Evolutionary conservation across 1,284 basidiomycete genomes (phyloP), one percentile per base, ranked within the genome.

Genomic region (Cryptococcus sp.): DNA sequence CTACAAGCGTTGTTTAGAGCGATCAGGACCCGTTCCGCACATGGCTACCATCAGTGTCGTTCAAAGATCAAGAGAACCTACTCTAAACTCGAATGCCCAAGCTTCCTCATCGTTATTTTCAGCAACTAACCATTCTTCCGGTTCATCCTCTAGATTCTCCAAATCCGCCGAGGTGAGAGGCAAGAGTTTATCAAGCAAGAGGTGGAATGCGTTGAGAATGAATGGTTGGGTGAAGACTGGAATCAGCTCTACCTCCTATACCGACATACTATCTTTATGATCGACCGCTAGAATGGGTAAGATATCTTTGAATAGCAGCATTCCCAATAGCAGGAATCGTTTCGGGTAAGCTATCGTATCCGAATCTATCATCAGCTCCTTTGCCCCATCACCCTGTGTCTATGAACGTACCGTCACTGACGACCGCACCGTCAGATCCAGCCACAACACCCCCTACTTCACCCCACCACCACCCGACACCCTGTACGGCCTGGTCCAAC

Each of bases 31-130:
- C 91, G 81, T 74, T 93, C 91, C 34, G 86, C 87, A 60, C 91
- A 93, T 2, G 89, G 85, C 90, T 72, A 34, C 51, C 50, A 59
- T 42, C 11, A 50, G 48, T 19, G 46, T 28, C 18, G 13, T 9
- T 23, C 21, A n/a, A 42, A 3, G 19, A 25, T 41, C 39, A 19
- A 21, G 24, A 3, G 48, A 2, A 73, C 85, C 49, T 62, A 91
- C 90, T 52, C 91, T 79, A 53, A 92, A 83, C 63, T 91, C 87
- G 63, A 82, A 93, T 54, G 89, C 85, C 91, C 91, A 94, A 25
- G 90, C 88, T 54, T 85, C 86, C 60, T 90, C 91, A 57, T 85
- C 86, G 55, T 88, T 86, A 32, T 63, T 64, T 73, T 92, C 88
- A 2, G 82, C 70, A 54, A 89, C 86, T 4, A 91, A 81, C 88